These are phyloP conservation scores for Paralagenidium karlingii DNA, from an alignment of 352 stramenopile species.

Conservation along the genomic window DNA sequence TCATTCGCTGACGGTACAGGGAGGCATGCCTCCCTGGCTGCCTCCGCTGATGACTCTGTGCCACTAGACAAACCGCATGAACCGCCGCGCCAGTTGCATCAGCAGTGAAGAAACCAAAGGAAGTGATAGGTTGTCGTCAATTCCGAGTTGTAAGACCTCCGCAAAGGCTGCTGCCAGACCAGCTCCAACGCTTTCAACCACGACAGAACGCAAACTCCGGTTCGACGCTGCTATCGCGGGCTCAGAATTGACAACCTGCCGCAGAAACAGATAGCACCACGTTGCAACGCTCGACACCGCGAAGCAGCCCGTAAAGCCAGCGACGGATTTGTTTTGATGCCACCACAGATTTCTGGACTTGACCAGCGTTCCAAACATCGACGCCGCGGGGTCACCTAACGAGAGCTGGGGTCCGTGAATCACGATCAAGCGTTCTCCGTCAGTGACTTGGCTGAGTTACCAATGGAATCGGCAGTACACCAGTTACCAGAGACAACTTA, in stretches of 20 bases:
- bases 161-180: constrained; percentile 21
- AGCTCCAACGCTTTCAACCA: constrained; percentile 5
- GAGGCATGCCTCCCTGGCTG: too few relatives aligned
- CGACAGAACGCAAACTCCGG: not conserved
- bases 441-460: not conserved
- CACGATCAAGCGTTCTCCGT: not conserved
- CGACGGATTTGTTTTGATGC: constrained; percentile 21
- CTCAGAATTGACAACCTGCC: not conserved
- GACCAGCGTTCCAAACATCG: constrained; percentile 29
- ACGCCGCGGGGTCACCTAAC: constrained; percentile 31
- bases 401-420: constrained; percentile 27
- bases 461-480: too few relatives aligned
- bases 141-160: constrained; percentile 24
- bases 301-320: constrained; percentile 28
- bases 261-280: constrained; percentile 9
- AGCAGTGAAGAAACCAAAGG: constrained; percentile 26
- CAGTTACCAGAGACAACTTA: constrained; percentile 11
- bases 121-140: constrained; percentile 46
- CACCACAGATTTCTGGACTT: constrained; percentile 13
- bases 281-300: constrained; percentile 11
- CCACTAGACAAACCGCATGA: too few relatives aligned
- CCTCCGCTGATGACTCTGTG: too few relatives aligned
- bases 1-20: too few relatives aligned
- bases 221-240: constrained; percentile 1
- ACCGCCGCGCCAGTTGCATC: too few relatives aligned